Evolutionary conservation across 192 early-diverging fungal species (phyloP).

Genomic region (Coemansia sp.): DNA sequence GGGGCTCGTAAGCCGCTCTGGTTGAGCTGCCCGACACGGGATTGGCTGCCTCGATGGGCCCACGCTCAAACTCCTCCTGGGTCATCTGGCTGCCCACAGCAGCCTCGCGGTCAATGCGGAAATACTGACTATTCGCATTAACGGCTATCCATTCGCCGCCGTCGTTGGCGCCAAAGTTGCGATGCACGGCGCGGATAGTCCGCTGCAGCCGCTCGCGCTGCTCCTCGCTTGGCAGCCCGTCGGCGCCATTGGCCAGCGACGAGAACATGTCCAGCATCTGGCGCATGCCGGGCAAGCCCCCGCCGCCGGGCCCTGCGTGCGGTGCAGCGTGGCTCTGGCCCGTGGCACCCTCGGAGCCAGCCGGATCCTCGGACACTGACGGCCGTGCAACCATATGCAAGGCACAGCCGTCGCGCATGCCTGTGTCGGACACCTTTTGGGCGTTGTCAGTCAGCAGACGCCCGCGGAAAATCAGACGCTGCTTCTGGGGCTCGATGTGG

Average conservation of each 20-base stretch:
- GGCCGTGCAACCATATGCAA: constrained; percentile 44
- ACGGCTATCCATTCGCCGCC: constrained; percentile 31
- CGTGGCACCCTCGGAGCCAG: neutral
- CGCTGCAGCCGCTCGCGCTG: neutral
- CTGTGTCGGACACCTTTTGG: constrained; percentile 29
- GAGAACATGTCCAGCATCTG: neutral
- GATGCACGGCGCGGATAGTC: constrained; percentile 2
- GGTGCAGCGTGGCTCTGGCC: neutral
- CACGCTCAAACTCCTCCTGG: constrained; percentile 19
- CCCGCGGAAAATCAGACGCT: constrained; percentile 45
- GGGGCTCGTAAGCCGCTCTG: constrained; percentile 9
- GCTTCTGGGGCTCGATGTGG: constrained; percentile 38
- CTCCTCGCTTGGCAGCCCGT: neutral
- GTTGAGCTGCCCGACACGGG: constrained; percentile 11
- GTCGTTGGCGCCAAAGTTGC: constrained; percentile 34
- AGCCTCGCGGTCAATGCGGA: constrained; percentile 14
- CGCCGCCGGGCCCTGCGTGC: neutral
- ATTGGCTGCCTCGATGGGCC: neutral
- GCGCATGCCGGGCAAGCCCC: neutral
- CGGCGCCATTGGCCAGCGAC: neutral
- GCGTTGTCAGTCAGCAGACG: constrained; percentile 35
- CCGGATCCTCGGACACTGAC: neutral
- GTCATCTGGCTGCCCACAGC: constrained; percentile 13
- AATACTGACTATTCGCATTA: neutral
- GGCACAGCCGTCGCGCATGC: constrained; percentile 34